Evolutionary conservation across 257 asterid genomes (phyloP).

Genomic region (Ocimum tenuiflorum): DNA sequence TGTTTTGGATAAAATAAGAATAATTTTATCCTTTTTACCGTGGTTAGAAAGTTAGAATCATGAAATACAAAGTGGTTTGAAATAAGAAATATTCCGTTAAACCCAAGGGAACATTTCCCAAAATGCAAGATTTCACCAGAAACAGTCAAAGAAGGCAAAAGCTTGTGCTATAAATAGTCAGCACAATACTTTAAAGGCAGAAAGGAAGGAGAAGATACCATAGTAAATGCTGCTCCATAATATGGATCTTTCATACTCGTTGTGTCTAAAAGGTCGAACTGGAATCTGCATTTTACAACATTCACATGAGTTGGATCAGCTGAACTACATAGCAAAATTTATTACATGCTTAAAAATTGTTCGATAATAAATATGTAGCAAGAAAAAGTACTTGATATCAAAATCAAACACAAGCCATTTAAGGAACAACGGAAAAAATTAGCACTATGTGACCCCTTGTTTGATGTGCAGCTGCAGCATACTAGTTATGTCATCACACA

Average conservation of each 20-base stretch:
- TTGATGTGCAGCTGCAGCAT: too few species aligned
- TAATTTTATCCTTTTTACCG: neutral
- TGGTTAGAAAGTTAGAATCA: neutral
- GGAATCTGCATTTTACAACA: slow-evolving; percentile 14
- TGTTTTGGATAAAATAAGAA: neutral
- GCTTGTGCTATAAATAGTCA: neutral
- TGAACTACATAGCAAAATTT: neutral
- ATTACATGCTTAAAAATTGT: too few species aligned
- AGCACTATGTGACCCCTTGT: too few species aligned
- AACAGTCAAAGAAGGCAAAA: neutral
- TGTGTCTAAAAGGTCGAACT: slow-evolving; percentile 22
- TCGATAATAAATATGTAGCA: too few species aligned
- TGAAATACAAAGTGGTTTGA: neutral
- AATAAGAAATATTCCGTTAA: neutral
- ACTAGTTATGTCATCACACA: too few species aligned
- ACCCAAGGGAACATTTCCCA: neutral
- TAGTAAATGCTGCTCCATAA: slow-evolving; percentile 23
- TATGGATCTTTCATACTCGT: slow-evolving; percentile 24
- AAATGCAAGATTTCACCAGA: neutral
- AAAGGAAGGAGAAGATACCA: slow-evolving; percentile 8
- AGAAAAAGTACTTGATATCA: too few species aligned
- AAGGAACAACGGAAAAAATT: too few species aligned
- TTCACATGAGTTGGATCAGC: neutral
- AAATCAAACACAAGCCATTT: too few species aligned
- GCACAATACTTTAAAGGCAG: neutral